Evolutionary conservation across 345 rosid genomes (phyloP).

Genomic region (Murraya paniculata): DNA sequence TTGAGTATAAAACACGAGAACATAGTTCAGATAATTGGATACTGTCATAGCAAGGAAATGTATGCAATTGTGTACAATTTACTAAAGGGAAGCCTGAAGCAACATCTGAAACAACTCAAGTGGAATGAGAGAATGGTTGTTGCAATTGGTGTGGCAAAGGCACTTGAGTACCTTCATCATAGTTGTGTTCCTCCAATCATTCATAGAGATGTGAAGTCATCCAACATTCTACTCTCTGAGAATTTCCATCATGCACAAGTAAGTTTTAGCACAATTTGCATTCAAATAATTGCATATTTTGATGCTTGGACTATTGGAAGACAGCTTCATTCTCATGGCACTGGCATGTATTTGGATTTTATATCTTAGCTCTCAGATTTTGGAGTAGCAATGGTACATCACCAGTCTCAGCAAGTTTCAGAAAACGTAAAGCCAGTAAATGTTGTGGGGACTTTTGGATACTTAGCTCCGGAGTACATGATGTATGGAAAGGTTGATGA

Average conservation of each 20-base stretch:
- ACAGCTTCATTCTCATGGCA: neutral
- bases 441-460: conserved; percentile 36
- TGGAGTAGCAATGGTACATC: conserved; percentile 25
- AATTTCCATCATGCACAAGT: conserved; percentile 31
- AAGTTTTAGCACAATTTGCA: neutral
- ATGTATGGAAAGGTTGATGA: conserved; percentile 44
- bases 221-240: conserved; percentile 39
- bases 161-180: conserved; percentile 39
- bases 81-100: conserved; percentile 33
- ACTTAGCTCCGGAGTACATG: conserved; percentile 42
- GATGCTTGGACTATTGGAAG: neutral
- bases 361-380: conserved; percentile 19
- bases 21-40: conserved; percentile 36
- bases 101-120: conserved; percentile 22
- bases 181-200: conserved; percentile 37
- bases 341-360: neutral
- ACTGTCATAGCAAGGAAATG: conserved; percentile 23
- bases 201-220: conserved; percentile 39
- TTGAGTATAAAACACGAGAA: conserved; percentile 28
- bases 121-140: conserved; percentile 36
- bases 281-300: neutral
- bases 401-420: conserved; percentile 24
- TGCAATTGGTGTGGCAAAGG: conserved; percentile 44
- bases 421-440: conserved; percentile 19
- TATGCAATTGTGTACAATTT: conserved; percentile 36